Evolutionary conservation across 2,329 filamentous ascomycete genomes (phyloP).

Genomic region (Teratosphaeria zuluensis): DNA sequence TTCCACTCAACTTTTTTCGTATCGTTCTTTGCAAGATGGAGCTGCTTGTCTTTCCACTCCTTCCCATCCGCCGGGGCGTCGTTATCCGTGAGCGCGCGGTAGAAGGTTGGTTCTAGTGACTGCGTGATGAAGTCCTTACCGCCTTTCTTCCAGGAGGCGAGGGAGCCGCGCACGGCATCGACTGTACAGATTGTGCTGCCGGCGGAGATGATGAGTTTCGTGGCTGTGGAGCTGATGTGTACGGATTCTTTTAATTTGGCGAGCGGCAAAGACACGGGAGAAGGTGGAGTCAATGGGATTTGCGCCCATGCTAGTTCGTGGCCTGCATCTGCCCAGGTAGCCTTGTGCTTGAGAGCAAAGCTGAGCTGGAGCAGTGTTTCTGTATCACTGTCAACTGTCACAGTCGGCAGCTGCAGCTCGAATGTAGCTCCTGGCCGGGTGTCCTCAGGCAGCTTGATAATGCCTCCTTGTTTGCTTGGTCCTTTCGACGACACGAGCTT

Average conservation of each 20-base stretch:
- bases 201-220: conserved; percentile 3
- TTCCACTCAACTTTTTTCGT: conserved; percentile 12
- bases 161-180: conserved; percentile 11
- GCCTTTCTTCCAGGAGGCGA: conserved; percentile 18
- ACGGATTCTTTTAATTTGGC: background rate
- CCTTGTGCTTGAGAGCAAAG: conserved; percentile 26
- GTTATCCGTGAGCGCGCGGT: conserved; percentile 58
- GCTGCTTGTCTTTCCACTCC: conserved; percentile 42
- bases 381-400: background rate
- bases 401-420: conserved; percentile 9
- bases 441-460: conserved; percentile 4
- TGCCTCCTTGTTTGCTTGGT: conserved; percentile 1
- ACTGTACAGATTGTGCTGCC: conserved; percentile 10
- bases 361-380: conserved; percentile 15
- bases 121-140: conserved; percentile 12
- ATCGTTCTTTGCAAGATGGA: conserved; percentile 12
- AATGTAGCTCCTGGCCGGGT: conserved; percentile 9
- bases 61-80: conserved; percentile 45
- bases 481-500: conserved; percentile 10
- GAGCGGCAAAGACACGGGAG: conserved; percentile 6
- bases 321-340: conserved; percentile 24
- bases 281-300: conserved; percentile 12
- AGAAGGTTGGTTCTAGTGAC: conserved; percentile 35
- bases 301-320: conserved; percentile 30
- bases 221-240: background rate